Percentiles rank a stretch among this genome's conserved stretches.
Conservation (phyloP, 148 eudicot genomes). For the Cornus kousa region DNA sequence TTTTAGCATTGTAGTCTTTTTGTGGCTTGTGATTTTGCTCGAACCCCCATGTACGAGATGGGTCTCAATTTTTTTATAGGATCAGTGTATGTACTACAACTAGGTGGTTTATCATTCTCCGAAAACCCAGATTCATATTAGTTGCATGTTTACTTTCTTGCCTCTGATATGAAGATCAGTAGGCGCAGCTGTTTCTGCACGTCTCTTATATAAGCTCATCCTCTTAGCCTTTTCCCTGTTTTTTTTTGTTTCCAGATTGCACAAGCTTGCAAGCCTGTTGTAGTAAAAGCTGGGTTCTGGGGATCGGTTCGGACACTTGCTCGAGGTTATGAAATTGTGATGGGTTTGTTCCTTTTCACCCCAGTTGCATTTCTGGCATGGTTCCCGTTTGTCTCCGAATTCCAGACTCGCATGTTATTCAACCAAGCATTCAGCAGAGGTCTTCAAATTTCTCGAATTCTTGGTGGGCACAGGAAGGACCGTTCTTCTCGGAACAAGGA, state of each 20-base stretch:
- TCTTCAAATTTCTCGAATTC: conserved; percentile 78
- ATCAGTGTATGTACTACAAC: background rate
- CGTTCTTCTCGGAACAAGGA: conserved; percentile 69
- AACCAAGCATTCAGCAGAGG: conserved; percentile 94
- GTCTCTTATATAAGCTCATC: background rate
- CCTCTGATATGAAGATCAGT: background rate
- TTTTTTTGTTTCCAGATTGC: conserved; percentile 42
- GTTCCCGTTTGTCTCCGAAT: conserved; percentile 85
- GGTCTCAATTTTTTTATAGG: background rate
- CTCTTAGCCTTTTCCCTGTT: background rate
- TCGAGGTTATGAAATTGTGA: conserved; percentile 72
- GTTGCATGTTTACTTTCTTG: too few relatives aligned
- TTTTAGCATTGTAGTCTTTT: background rate
- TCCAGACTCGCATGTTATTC: conserved; percentile 80
- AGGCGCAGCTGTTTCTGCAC: background rate
- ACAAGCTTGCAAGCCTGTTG: conserved; percentile 65
- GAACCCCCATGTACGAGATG: background rate
- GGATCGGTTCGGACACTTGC: conserved; percentile 70
- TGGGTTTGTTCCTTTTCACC: conserved; percentile 79
- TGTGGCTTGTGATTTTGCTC: background rate
- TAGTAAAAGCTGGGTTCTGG: conserved; percentile 55
- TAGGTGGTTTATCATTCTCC: background rate
- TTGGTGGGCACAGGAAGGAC: conserved; percentile 79
- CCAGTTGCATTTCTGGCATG: conserved; percentile 85
- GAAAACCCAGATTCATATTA: background rate